phyloP scores from a whole-genome alignment of 1,284 basidiomycete genomes.

The Rhizoctonia solani region DNA sequence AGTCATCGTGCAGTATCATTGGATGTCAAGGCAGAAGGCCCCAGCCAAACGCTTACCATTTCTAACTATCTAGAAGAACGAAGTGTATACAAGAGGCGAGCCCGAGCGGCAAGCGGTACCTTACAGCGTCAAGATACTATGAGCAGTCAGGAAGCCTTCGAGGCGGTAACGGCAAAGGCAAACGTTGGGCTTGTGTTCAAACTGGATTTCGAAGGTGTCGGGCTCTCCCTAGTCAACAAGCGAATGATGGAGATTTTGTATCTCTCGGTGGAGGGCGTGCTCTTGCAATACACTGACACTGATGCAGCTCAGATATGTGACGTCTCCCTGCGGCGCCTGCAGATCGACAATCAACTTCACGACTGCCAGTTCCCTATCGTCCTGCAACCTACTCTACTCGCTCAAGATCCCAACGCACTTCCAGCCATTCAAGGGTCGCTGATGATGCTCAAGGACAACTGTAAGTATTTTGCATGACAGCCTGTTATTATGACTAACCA shows the following conservation, averaged over 20 bases:
- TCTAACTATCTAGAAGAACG: conserved; percentile 84
- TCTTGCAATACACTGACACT: conserved; percentile 86
- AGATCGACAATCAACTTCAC: conserved; percentile 97
- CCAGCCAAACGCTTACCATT: conserved; percentile 85
- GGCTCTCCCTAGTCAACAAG: conserved; percentile 90
- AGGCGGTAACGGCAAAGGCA: conserved; percentile 79
- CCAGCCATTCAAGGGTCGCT: conserved; percentile 91
- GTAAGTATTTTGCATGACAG: conserved; percentile 50
- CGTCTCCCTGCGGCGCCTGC: conserved; percentile 85
- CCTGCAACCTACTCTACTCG: conserved; percentile 90
- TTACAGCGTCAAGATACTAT: conserved; percentile 71
- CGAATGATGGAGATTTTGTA: conserved; percentile 91
- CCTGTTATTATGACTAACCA: neutral
- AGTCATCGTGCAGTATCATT: conserved; percentile 73
- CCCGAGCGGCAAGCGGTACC: conserved; percentile 55
- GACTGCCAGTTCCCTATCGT: conserved; percentile 96
- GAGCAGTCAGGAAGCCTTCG: conserved; percentile 77
- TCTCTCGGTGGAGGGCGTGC: conserved; percentile 76
- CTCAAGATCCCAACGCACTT: conserved; percentile 78
- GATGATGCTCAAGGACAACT: conserved; percentile 91
- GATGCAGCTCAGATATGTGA: conserved; percentile 80
- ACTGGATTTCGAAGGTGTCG: conserved; percentile 88
- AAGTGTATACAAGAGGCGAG: conserved; percentile 87
- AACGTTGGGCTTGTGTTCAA: conserved; percentile 69
- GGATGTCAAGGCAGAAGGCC: conserved; percentile 91